Percentiles rank a stretch among this genome's conserved stretches.
Evolutionary conservation across 257 asterid species (phyloP).

Genomic region (Avicennia marina): DNA sequence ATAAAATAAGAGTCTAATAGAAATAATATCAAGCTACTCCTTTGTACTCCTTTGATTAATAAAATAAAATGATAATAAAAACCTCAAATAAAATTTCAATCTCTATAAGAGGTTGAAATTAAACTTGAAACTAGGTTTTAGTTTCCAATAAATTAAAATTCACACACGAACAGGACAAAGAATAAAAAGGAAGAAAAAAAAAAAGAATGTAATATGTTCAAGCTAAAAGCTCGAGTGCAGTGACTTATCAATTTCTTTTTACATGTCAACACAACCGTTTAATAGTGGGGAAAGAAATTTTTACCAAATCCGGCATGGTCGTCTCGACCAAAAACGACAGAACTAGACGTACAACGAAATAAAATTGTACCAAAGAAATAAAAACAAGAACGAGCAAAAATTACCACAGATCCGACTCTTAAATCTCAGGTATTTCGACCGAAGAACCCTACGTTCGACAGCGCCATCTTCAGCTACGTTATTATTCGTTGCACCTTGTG

Average conservation of each 20-base stretch:
- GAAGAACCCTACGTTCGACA: conserved; percentile 36
- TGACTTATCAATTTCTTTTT: too few relatives aligned
- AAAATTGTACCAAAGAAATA: background rate
- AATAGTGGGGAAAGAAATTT: too few relatives aligned
- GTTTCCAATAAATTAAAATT: too few relatives aligned
- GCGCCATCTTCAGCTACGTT: conserved; percentile 21
- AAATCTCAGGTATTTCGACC: conserved; percentile 42
- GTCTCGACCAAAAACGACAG: background rate
- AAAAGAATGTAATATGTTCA: background rate
- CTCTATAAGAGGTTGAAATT: background rate
- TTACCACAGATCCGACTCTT: conserved; percentile 43
- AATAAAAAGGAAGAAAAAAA: background rate
- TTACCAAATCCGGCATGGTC: too few relatives aligned
- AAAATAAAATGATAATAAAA: background rate
- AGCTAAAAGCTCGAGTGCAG: too few relatives aligned
- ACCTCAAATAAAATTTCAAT: background rate
- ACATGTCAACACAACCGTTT: too few relatives aligned
- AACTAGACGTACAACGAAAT: background rate
- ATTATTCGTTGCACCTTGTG: conserved; percentile 14
- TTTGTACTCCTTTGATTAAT: too few relatives aligned
- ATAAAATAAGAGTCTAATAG: too few relatives aligned
- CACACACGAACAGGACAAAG: too few relatives aligned
- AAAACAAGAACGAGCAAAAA: background rate
- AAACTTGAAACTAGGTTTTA: background rate
- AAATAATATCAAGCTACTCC: too few relatives aligned